Base-by-base conservation (phyloP, 345 rosid genomes). In the Corchorus capsularis region DNA sequence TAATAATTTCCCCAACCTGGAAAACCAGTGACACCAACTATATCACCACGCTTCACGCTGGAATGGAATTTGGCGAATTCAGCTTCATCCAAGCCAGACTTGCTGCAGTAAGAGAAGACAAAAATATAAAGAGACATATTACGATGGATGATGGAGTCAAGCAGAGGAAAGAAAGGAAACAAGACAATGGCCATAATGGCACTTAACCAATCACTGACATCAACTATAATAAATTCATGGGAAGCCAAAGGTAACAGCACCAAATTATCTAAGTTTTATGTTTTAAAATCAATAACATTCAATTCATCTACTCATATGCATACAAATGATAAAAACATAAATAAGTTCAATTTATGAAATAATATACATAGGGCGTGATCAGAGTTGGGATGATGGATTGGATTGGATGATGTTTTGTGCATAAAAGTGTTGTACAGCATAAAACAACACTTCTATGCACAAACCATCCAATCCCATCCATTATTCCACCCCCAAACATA, bases 1-100 rank as follows among this genome's bases (percentile, higher is more conserved):
- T 41, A 27, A 65, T 47, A 19, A 70, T 35, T 19, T 70, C 19
- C 37, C 78, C 72, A 83, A 96, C 99, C 99, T 86, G 97, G 99
- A 82, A 94, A 96, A 17, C 99, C 99, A 49, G 84, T 82, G 73
- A 94, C 86, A 75, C 98, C 99, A 77, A 94, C 97, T 71, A 94
- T 81, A 85, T 96, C 99, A 75, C 99, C 98, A 82, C 97, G 97
- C 85, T 96, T 94, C 79, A 84, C 89, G 46, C 79, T 79, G 12
- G 84, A 80, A 81, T 96, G 99, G 66, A 91, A 85, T 79, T 80
- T 88, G 9, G 86, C 77, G 78, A 96, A 96, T 75, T 89, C 92
- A 69, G 82, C 85, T 84, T 92, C 97, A 82, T 86, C 85, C 85
- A 90, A 79, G 76, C 78, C 96, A 37, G 99, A 93, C 83, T 91